Percentiles rank a stretch among this genome's conserved stretches.
Conservation (phyloP, 371 early-diverging fungal species). For the Thermomucor indicae-seudaticae region DNA sequence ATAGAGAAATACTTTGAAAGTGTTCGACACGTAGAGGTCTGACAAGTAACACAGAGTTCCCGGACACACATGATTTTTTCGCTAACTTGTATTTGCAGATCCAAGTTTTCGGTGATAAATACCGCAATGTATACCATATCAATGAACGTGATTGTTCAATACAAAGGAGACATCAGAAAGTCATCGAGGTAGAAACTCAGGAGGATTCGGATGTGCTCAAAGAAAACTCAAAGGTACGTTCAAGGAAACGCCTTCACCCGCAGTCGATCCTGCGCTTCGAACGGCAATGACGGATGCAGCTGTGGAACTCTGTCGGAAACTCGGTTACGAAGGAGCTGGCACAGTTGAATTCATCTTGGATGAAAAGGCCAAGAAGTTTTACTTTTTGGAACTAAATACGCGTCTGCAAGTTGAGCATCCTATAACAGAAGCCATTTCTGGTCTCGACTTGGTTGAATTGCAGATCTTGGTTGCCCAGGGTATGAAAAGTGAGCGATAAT, state of each 20-base stretch:
- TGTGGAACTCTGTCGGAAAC: slow-evolving; percentile 50
- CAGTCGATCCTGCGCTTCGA: slow-evolving; percentile 45
- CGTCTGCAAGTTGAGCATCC: slow-evolving; percentile 95
- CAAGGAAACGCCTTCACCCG: slow-evolving; percentile 60
- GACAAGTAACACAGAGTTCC: neutral
- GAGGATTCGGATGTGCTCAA: slow-evolving; percentile 5
- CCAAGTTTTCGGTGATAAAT: slow-evolving; percentile 80
- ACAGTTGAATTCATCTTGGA: slow-evolving; percentile 85
- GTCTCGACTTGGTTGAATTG: slow-evolving; percentile 91
- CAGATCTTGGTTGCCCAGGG: slow-evolving; percentile 72
- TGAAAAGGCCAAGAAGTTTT: slow-evolving; percentile 64
- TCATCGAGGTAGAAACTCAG: slow-evolving; percentile 59
- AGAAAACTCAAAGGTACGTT: neutral
- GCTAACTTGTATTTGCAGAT: too few species aligned
- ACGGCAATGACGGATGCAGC: slow-evolving; percentile 55
- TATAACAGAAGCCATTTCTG: slow-evolving; percentile 91
- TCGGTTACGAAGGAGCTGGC: slow-evolving; percentile 68
- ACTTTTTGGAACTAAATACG: slow-evolving; percentile 84
- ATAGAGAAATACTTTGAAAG: slow-evolving; percentile 93
- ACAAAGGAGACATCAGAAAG: slow-evolving; percentile 86
- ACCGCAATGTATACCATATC: slow-evolving; percentile 78
- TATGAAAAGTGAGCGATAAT: slow-evolving; percentile 16
- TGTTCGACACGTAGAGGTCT: slow-evolving; percentile 89
- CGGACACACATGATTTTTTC: neutral
- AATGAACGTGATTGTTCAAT: slow-evolving; percentile 90